A percentile compares a stretch with the other conserved stretches of the same genome.
phyloP scores from a whole-genome alignment of 2,329 filamentous ascomycete species.

The Trichophyton equinum region DNA sequence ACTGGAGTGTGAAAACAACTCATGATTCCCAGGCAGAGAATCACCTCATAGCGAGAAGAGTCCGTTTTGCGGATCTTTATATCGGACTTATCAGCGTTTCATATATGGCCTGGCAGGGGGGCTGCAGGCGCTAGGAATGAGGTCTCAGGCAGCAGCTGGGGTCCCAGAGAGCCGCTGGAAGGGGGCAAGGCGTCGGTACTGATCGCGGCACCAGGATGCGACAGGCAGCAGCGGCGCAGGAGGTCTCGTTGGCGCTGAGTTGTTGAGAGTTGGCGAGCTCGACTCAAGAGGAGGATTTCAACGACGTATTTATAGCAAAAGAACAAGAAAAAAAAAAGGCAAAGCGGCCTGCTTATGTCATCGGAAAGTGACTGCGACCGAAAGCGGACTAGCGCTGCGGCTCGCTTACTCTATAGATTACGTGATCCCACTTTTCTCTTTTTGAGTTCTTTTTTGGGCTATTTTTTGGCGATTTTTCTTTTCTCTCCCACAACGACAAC shows the following conservation, averaged over 20 bases:
- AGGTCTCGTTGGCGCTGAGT: background rate
- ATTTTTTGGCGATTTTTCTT: background rate
- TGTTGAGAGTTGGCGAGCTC: background rate
- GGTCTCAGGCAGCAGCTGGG: background rate
- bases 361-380: background rate
- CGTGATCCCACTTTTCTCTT: background rate
- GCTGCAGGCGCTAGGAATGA: background rate
- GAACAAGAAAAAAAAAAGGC: background rate
- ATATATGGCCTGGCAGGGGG: background rate
- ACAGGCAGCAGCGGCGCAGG: background rate
- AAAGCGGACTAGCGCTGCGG: background rate
- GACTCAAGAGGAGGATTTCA: background rate
- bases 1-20: constrained; percentile 7
- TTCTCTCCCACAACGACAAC: constrained; percentile 3
- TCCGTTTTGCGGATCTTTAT: background rate
- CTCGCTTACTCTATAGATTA: background rate
- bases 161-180: background rate
- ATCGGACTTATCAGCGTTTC: background rate
- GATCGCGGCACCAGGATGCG: background rate
- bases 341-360: background rate
- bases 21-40: constrained; percentile 9
- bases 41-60: constrained; percentile 1
- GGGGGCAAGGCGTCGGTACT: background rate
- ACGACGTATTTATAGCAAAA: background rate
- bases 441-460: background rate